Percentiles rank a stretch among this genome's conserved stretches.
phyloP scores from a whole-genome alignment of 2,329 filamentous ascomycete genomes.

The Colletotrichum shisoi region DNA sequence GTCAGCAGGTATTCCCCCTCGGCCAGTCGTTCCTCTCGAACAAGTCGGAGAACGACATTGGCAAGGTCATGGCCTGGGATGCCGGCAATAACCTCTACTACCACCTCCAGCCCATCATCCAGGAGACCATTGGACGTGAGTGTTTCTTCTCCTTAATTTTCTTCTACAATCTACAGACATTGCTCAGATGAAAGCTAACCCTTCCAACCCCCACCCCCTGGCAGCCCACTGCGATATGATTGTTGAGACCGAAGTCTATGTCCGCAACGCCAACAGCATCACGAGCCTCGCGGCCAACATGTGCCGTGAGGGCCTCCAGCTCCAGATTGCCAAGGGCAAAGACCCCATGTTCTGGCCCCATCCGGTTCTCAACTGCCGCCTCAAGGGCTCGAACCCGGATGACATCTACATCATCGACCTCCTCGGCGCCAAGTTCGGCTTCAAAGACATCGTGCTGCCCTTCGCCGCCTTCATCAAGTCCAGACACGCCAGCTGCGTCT shows the following conservation, averaged over 20 bases:
- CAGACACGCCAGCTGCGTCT: constrained; percentile 19
- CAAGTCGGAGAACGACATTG: neutral
- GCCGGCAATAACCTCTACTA: constrained; percentile 32
- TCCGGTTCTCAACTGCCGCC: constrained; percentile 30
- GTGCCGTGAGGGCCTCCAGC: neutral
- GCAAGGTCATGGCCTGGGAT: constrained; percentile 30
- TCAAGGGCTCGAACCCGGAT: constrained; percentile 10
- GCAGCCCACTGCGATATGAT: constrained; percentile 34
- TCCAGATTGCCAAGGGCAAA: constrained; percentile 27
- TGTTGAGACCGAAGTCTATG: constrained; percentile 30
- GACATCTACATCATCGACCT: constrained; percentile 35
- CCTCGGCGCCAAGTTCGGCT: constrained; percentile 27
- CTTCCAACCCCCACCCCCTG: neutral
- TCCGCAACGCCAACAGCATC: constrained; percentile 32
- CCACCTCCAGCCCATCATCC: constrained; percentile 30
- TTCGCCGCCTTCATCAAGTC: constrained; percentile 20
- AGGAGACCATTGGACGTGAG: constrained; percentile 24
- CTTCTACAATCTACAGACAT: too few relatives aligned
- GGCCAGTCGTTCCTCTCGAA: neutral
- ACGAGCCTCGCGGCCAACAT: constrained; percentile 9
- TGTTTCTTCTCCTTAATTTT: neutral
- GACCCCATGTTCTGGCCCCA: constrained; percentile 40
- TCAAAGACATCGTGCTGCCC: constrained; percentile 14
- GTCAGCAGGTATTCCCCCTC: constrained; percentile 9
- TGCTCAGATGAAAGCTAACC: neutral